Percentiles rank a stretch among this genome's conserved stretches.
phyloP scores from a whole-genome alignment of 345 rosid genomes.

The Eucalyptus cloeziana region DNA sequence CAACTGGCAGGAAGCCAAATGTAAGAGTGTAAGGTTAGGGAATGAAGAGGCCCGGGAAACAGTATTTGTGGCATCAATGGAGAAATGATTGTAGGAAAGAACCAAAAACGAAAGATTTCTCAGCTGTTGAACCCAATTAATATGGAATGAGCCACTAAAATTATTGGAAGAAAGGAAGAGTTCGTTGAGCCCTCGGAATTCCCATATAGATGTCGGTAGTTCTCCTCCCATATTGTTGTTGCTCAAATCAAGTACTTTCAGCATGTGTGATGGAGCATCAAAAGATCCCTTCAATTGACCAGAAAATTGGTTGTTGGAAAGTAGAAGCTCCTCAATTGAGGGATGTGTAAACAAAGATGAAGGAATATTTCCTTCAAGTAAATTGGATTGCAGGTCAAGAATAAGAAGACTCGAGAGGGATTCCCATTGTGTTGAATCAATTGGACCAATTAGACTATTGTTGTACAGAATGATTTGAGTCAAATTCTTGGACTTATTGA shows the following conservation, averaged over 20 bases:
- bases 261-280: background rate
- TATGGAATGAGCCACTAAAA: constrained; percentile 15
- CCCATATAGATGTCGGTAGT: background rate
- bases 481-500: background rate
- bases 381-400: constrained; percentile 9
- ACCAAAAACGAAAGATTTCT: background rate
- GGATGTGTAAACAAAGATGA: constrained; percentile 1
- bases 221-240: constrained; percentile 21
- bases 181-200: background rate
- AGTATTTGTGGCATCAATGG: background rate
- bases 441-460: constrained; percentile 15
- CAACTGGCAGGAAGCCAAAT: constrained; percentile 31
- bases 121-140: constrained; percentile 1
- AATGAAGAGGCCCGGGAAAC: background rate
- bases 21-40: background rate
- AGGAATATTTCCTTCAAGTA: constrained; percentile 16
- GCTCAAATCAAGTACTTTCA: constrained; percentile 15
- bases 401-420: constrained; percentile 4
- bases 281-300: background rate
- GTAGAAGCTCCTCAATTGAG: background rate
- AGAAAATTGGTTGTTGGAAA: constrained; percentile 4
- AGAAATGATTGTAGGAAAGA: constrained; percentile 29
- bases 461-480: background rate
- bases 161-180: constrained; percentile 28
- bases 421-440: constrained; percentile 8